Evolutionary conservation across 1,284 basidiomycete genomes (phyloP).

Genomic region (Ganoderma leucocontextum): DNA sequence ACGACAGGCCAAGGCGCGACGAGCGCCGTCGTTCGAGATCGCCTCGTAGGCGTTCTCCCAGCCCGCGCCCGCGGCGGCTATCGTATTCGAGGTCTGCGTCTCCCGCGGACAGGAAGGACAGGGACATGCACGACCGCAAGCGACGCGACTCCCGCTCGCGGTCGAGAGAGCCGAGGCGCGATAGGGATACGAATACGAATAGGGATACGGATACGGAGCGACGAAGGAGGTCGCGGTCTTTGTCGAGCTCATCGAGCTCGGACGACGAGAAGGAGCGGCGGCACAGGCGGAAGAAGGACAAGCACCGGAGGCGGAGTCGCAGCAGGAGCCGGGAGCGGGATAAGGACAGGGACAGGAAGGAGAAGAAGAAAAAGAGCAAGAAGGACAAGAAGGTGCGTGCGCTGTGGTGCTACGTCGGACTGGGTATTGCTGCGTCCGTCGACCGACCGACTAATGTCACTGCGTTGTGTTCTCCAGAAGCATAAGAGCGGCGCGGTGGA

Average conservation of each 20-base stretch:
- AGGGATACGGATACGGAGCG: conserved; percentile 38
- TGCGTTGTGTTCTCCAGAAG: conserved; percentile 51
- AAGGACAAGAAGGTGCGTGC: conserved; percentile 66
- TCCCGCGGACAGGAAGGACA: conserved; percentile 15
- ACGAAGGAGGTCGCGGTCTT: conserved; percentile 42
- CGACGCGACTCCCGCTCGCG: conserved; percentile 39
- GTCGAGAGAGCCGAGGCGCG: conserved; percentile 30
- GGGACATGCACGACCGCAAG: conserved; percentile 18
- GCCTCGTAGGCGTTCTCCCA: conserved; percentile 22
- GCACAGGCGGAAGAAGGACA: conserved; percentile 50
- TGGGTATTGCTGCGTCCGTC: background rate
- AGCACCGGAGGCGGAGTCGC: conserved; percentile 49
- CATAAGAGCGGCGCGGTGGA: conserved; percentile 63
- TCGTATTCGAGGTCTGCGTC: conserved; percentile 12
- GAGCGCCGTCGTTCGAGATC: conserved; percentile 26
- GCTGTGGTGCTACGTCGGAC: background rate
- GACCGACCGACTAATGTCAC: background rate
- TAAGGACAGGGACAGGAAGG: conserved; percentile 60
- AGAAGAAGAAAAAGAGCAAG: conserved; percentile 70
- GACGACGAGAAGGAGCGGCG: conserved; percentile 51
- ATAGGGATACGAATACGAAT: conserved; percentile 33
- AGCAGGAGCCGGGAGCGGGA: conserved; percentile 56
- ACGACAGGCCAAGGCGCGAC: conserved; percentile 18
- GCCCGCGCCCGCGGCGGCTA: background rate
- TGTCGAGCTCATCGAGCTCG: conserved; percentile 46